Percentiles rank a stretch among this genome's conserved stretches.
Conservation (phyloP, 495 filamentous ascomycete genomes). For the Beverwykella pulmonaria region DNA sequence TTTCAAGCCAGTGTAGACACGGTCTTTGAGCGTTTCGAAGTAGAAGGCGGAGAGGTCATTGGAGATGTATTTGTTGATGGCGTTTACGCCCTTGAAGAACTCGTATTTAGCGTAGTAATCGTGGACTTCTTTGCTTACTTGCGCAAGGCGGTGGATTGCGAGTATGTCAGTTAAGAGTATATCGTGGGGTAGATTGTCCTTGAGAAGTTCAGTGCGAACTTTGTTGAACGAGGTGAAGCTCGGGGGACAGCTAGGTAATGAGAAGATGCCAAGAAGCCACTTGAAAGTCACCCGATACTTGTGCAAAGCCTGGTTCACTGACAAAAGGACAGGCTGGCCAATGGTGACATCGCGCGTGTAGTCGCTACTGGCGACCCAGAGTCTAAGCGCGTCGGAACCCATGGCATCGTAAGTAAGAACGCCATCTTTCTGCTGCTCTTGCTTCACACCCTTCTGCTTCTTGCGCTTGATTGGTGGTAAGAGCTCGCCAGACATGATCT, state of each 20-base stretch:
- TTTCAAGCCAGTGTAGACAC: slow-evolving; percentile 76
- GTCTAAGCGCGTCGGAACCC: slow-evolving; percentile 81
- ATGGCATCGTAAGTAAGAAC: slow-evolving; percentile 56
- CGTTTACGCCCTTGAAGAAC: slow-evolving; percentile 75
- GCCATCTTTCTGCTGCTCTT: slow-evolving; percentile 41
- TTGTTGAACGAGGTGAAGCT: slow-evolving; percentile 47
- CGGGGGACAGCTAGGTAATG: slow-evolving; percentile 53
- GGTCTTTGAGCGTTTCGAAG: slow-evolving; percentile 87
- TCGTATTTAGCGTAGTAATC: slow-evolving; percentile 69
- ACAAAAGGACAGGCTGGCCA: slow-evolving; percentile 70
- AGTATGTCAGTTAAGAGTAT: slow-evolving; percentile 64
- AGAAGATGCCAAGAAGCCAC: slow-evolving; percentile 80
- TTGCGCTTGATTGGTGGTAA: slow-evolving; percentile 60
- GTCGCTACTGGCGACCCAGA: slow-evolving; percentile 91
- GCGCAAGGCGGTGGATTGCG: slow-evolving; percentile 71
- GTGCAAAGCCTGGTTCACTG: slow-evolving; percentile 71
- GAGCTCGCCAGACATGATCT: slow-evolving; percentile 82
- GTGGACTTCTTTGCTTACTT: slow-evolving; percentile 61
- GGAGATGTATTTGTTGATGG: slow-evolving; percentile 77
- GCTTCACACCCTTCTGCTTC: slow-evolving; percentile 56
- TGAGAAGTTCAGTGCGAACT: slow-evolving; percentile 1
- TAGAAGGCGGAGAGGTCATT: slow-evolving; percentile 89
- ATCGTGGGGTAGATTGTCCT: slow-evolving; percentile 42
- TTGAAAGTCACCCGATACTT: slow-evolving; percentile 88
- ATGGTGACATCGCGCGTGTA: slow-evolving; percentile 86